phyloP scores from a whole-genome alignment of 2,329 filamentous ascomycete species.

The Ascochyta clinopodiicola region DNA sequence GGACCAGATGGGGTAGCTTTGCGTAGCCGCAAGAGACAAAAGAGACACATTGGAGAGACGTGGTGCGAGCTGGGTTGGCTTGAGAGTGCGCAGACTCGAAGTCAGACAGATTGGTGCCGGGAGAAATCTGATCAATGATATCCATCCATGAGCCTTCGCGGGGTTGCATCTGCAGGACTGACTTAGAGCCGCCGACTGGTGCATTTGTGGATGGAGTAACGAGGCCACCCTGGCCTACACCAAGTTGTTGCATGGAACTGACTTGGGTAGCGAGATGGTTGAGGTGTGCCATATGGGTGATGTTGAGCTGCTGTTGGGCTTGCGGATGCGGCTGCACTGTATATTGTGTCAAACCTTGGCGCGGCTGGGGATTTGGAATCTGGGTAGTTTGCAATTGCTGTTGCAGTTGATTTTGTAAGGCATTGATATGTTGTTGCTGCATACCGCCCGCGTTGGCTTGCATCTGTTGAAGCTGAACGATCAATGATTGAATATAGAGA shows the following conservation, averaged over 20 bases:
- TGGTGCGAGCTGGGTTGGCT: constrained; percentile 33
- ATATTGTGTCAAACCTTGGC: background rate
- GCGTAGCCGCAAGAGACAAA: constrained; percentile 70
- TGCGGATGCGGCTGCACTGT: constrained; percentile 9
- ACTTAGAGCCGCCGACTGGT: background rate
- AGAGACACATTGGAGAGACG: constrained; percentile 52
- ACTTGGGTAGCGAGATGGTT: constrained; percentile 1
- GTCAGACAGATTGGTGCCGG: constrained; percentile 53
- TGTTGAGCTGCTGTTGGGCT: constrained; percentile 7
- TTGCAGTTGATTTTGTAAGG: constrained; percentile 26
- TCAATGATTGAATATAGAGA: constrained; percentile 25
- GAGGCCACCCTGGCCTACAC: constrained; percentile 8
- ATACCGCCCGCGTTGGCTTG: constrained; percentile 22
- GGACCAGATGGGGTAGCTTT: constrained; percentile 41
- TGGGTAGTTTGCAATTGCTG: constrained; percentile 18
- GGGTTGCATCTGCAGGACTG: constrained; percentile 42
- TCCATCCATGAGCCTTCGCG: constrained; percentile 59
- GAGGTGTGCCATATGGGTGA: background rate
- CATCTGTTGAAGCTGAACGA: constrained; percentile 31
- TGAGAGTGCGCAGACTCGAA: constrained; percentile 48
- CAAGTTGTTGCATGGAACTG: constrained; percentile 7
- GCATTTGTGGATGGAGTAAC: constrained; percentile 9
- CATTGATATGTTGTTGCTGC: constrained; percentile 24
- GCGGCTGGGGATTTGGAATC: constrained; percentile 1
- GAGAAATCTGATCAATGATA: constrained; percentile 59